Evolutionary conservation across 805 yeast genomes (phyloP).

Genomic region (Spathaspora sp.): DNA sequence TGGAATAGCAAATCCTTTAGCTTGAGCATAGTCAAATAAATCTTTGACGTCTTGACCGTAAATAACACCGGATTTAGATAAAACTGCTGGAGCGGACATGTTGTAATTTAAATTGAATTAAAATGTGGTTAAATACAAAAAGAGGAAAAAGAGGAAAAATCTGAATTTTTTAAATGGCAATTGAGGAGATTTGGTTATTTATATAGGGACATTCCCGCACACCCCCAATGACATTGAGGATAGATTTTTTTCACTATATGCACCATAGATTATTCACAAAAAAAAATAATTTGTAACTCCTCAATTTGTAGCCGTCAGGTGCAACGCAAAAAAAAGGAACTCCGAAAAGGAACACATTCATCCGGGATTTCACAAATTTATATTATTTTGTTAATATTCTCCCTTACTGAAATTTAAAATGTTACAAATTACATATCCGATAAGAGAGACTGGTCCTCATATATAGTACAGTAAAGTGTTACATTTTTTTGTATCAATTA

Average conservation of each 20-base stretch:
- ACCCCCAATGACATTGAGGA: neutral
- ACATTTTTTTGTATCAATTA: neutral
- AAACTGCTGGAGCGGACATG: slow-evolving; percentile 51
- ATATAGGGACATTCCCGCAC: neutral
- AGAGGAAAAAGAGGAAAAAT: neutral
- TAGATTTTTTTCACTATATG: neutral
- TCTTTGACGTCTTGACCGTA: slow-evolving; percentile 94
- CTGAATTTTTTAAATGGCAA: neutral
- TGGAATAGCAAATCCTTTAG: slow-evolving; percentile 93
- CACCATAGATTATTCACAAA: too few relatives aligned
- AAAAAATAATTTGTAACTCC: neutral
- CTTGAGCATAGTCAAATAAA: slow-evolving; percentile 89
- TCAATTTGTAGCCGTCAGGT: slow-evolving; percentile 1
- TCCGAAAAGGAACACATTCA: slow-evolving; percentile 3
- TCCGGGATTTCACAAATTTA: slow-evolving; percentile 1
- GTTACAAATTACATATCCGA: neutral
- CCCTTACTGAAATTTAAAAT: neutral
- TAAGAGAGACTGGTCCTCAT: too few relatives aligned
- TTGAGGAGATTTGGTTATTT: neutral
- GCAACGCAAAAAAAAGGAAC: neutral
- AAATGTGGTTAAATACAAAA: neutral
- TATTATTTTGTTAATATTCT: too few relatives aligned
- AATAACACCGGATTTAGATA: slow-evolving; percentile 92
- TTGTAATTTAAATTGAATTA: neutral
- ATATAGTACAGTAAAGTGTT: neutral